Base-by-base conservation (phyloP, 75 land plant species). In the Picea glauca region DNA sequence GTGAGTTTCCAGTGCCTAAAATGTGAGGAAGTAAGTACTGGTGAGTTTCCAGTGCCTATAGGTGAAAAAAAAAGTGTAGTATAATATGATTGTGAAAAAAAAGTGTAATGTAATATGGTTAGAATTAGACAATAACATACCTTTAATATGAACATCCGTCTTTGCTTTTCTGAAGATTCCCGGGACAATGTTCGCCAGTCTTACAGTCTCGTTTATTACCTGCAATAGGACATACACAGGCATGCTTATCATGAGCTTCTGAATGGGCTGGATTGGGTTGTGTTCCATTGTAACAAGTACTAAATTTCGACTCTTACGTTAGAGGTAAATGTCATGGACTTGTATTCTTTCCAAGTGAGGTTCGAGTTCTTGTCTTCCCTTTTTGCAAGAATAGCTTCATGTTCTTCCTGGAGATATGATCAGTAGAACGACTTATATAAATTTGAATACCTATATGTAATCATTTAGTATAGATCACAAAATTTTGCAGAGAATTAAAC, bases 271-370 rank as follows among this genome's bases (percentile, higher is more conserved):
- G 11, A 11, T 50, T 50, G 56, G 12, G 9, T 50, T 50, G 12
- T 50, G 56, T 50, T 50, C 56, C 56, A 50, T 50, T 9, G 1
- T 50, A 50, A 1, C 56, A 50, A 50, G 56, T 50, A 9, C 56
- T 50, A 50, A 50, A 1, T 59, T 23, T 56, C 13, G 54, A 9
- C 58, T 59, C 38, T 67, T 56, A 91, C 93, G 83, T 89, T 83
- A 74, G 80, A 81, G 58, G 98, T 93, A 79, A 86, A 93, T 21
- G 81, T 82, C 94, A 96, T 90, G 67, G 93, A 87, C 82, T 91
- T 96, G 83, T 90, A 90, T 40, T 96, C 98, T 75, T 84, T 84
- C 98, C 98, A 96, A 60, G 91, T 90, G 7, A 95, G 81, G 70
- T 85, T 81, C 58, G 93, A 89, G 35, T 86, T 86, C 9, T 64